Evolutionary conservation across 2,329 filamentous ascomycete genomes (phyloP), one percentile per base, ranked within the genome.

Genomic region (Colletotrichum shisoi): DNA sequence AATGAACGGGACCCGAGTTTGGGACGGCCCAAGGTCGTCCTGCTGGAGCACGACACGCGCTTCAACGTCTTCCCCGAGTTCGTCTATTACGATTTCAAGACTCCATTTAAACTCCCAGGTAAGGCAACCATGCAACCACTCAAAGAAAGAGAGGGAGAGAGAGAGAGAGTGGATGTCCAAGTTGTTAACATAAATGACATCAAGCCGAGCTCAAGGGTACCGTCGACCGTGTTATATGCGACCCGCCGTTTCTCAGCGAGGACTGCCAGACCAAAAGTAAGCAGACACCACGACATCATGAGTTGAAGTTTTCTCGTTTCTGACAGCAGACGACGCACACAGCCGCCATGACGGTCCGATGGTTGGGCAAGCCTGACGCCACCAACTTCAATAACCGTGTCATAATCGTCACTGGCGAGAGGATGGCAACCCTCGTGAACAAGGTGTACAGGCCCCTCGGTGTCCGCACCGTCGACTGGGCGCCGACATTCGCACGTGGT

Each of bases 181-280:
- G 9, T 37, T 11, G 27, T 19, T 53, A 37, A 57, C 51, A 15
- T 21, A 1, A 46, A 17, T 19, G 24, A 24, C 34, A 40, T 24
- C 6, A 21, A 85, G 82, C 76, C 13, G 76, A 84, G 40, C 76
- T 93, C 42, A 91, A 90, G 73, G 86, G 85, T 21, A 80, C 78
- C 21, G 85, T 90, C 53, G 89, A 93, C 76, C 84, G 87, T 61
- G 84, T 94, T 68, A 89, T 94, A 62, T 86, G 85, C 71, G 92
- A 95, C 74, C 92, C 92, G 9, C 92, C 92, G 0, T 94, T 94
- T 75, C 81, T 94, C 42, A 92, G 87, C 75, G 85, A 91, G 69
- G 91, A 94, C 73, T 94, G 91, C 75, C 91, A 94, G 76, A 92
- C 90, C 0, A 93, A 93, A 81, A 82, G 89, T 90, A 72, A 71